These are phyloP conservation scores for Trichomonas vaginalis DNA, from an alignment of 208 protist species.

Conservation along the genomic window DNA sequence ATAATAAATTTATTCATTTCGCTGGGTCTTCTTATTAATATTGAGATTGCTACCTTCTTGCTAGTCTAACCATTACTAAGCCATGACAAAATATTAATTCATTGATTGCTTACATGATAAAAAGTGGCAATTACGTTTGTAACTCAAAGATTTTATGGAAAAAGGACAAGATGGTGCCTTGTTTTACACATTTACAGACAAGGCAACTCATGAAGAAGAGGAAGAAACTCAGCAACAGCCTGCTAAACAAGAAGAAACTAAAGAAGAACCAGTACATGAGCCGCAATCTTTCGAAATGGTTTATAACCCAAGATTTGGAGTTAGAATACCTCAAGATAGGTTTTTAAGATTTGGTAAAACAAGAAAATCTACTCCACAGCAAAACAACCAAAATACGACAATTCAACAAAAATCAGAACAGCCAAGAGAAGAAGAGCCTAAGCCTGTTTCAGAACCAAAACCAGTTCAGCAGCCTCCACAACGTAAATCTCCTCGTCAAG, in stretches of 20 bases:
- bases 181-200: neutral
- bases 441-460: neutral
- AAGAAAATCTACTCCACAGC: neutral
- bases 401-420: too few relatives aligned
- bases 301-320: neutral
- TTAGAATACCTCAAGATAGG: neutral
- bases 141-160: neutral
- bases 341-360: neutral
- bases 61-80: too few relatives aligned
- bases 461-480: neutral
- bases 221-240: neutral
- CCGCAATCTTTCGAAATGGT: neutral
- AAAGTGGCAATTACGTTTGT: neutral
- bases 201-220: neutral
- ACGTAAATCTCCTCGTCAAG: neutral
- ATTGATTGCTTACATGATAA: neutral
- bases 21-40: too few relatives aligned
- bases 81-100: too few relatives aligned
- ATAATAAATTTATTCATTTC: too few relatives aligned
- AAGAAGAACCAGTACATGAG: neutral
- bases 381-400: neutral
- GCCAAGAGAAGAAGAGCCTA: too few relatives aligned
- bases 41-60: too few relatives aligned
- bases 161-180: neutral
- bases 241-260: neutral